Evolutionary conservation across 169 alveolate genomes (phyloP).

Genomic region (Plasmodium gaboni): DNA sequence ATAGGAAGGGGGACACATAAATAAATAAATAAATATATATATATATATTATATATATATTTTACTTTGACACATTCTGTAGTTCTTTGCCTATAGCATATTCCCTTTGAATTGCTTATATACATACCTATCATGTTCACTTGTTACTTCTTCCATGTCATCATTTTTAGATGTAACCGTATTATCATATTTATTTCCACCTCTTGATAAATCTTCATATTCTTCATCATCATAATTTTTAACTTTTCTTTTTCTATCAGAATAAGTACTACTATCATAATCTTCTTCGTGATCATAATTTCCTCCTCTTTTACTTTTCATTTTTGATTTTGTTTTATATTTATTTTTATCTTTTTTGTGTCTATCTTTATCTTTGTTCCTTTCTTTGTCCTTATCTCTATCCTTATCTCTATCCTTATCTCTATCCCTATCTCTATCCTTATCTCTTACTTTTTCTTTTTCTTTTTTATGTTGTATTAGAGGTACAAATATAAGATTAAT

Average conservation of each 20-base stretch:
- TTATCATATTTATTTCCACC: slow-evolving; percentile 21
- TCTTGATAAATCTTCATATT: slow-evolving; percentile 37
- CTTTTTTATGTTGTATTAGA: too few species aligned
- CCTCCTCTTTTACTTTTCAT: slow-evolving; percentile 18
- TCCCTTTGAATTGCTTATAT: slow-evolving; percentile 23
- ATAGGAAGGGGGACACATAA: too few species aligned
- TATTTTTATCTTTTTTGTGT: slow-evolving; percentile 30
- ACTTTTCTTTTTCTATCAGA: slow-evolving; percentile 38
- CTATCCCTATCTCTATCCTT: too few species aligned
- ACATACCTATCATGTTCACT: slow-evolving; percentile 37
- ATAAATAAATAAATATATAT: background rate
- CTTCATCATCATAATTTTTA: slow-evolving; percentile 34
- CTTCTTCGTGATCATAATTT: slow-evolving; percentile 16
- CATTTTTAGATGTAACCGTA: slow-evolving; percentile 25
- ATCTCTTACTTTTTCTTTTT: background rate
- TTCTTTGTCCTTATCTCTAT: too few species aligned
- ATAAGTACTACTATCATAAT: slow-evolving; percentile 42
- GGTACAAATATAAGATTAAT: too few species aligned
- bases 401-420: too few species aligned
- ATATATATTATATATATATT: background rate
- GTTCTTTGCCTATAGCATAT: background rate
- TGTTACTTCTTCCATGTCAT: slow-evolving; percentile 21
- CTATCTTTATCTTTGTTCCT: too few species aligned
- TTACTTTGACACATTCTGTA: background rate
- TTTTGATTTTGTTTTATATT: slow-evolving; percentile 13